These are phyloP conservation scores for Pichia kluyveri DNA, from an alignment of 805 yeast genomes.

Conservation along the genomic window DNA sequence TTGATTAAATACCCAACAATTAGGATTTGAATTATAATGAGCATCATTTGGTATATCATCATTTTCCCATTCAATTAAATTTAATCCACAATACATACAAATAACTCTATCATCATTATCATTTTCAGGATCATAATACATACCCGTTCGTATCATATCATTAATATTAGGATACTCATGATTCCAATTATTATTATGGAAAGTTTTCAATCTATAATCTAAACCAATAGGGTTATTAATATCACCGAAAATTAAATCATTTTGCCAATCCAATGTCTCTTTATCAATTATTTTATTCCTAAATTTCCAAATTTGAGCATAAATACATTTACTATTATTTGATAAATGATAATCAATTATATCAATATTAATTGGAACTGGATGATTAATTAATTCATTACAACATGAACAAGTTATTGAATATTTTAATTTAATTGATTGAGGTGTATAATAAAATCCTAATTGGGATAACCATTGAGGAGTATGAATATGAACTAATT, in stretches of 20 bases:
- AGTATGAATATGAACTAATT: neutral
- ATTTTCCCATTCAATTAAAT: constrained; percentile 64
- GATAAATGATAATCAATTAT: constrained; percentile 3
- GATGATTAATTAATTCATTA: constrained; percentile 1
- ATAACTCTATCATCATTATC: constrained; percentile 42
- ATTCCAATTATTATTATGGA: constrained; percentile 1
- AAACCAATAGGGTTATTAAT: neutral
- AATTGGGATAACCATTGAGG: constrained; percentile 6
- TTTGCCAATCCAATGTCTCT: neutral
- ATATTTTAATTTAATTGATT: constrained; percentile 3
- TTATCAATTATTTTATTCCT: neutral
- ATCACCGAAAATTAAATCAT: constrained; percentile 1
- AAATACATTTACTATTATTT: neutral
- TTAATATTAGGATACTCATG: constrained; percentile 31
- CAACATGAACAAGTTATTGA: constrained; percentile 8
- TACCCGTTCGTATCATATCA: constrained; percentile 48
- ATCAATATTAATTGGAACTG: constrained; percentile 2
- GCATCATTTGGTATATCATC: constrained; percentile 35
- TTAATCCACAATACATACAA: constrained; percentile 57
- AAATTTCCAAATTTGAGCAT: constrained; percentile 7
- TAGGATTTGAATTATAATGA: constrained; percentile 2
- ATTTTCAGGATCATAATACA: constrained; percentile 42
- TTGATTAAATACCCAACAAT: constrained; percentile 5
- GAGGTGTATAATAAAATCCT: constrained; percentile 9
- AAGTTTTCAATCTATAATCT: constrained; percentile 1